These are phyloP conservation scores for Chlamydomonas sphaeroides DNA, from an alignment of 139 green algal species.

Conservation along the genomic window DNA sequence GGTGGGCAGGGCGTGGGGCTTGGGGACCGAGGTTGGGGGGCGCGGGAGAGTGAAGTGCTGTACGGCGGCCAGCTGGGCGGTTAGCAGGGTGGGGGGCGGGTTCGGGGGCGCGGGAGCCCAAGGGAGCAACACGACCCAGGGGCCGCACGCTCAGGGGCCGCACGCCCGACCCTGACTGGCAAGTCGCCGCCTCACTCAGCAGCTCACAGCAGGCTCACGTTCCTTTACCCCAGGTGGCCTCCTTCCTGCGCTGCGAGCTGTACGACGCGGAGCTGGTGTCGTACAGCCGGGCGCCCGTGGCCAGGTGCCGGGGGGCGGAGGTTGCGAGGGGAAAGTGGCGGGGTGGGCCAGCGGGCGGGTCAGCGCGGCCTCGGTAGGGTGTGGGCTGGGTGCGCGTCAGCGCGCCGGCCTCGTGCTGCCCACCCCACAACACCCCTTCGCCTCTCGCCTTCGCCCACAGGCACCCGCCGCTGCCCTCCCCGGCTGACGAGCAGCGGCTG, in stretches of 20 bases:
- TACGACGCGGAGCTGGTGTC: conserved; percentile 60
- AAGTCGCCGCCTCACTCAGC: no score
- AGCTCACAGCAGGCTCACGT: no score
- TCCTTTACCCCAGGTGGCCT: conserved; percentile 36
- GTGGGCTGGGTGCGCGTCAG: not conserved
- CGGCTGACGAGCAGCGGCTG: conserved; percentile 47
- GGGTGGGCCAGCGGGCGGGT: not conserved
- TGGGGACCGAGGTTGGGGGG: not conserved
- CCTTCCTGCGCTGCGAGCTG: conserved; percentile 63
- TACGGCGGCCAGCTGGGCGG: no score
- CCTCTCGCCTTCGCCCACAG: no score
- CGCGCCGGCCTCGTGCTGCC: no score
- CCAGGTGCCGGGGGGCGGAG: not conserved
- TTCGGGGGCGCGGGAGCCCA: no score
- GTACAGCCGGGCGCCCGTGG: conserved; percentile 14
- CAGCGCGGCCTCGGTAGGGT: not conserved
- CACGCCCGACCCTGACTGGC: no score
- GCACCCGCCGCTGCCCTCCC: conserved; percentile 41
- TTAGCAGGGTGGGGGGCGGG: no score
- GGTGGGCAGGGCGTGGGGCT: no score
- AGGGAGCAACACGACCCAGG: no score
- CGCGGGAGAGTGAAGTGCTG: not conserved
- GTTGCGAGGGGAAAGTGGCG: not conserved
- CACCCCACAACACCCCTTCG: no score
- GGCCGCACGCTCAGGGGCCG: no score